phyloP scores from a whole-genome alignment of 2,329 filamentous ascomycete species.

The Calonectria honghensis region DNA sequence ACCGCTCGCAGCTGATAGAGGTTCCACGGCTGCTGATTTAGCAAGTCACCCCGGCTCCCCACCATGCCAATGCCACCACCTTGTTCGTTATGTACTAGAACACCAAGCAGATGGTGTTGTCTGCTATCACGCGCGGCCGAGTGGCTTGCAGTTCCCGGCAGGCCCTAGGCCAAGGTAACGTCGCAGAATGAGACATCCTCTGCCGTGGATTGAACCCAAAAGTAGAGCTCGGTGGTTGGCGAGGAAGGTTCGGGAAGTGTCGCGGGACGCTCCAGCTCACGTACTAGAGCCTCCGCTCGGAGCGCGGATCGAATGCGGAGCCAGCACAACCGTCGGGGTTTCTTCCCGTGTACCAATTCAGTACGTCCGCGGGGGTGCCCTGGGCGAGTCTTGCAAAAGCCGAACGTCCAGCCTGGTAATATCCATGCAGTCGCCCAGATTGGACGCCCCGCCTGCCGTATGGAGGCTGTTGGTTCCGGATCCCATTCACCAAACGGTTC shows the following conservation, averaged over 20 bases:
- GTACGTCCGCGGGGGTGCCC: slow-evolving; percentile 6
- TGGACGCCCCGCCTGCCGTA: slow-evolving; percentile 27
- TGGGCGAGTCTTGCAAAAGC: slow-evolving; percentile 3
- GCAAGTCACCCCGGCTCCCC: slow-evolving; percentile 34
- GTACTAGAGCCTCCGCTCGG: slow-evolving; percentile 22
- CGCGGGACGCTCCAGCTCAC: slow-evolving; percentile 39
- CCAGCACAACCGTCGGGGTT: slow-evolving; percentile 30
- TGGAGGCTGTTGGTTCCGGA: slow-evolving; percentile 11
- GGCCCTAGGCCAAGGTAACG: slow-evolving; percentile 24
- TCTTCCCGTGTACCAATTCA: slow-evolving; percentile 3
- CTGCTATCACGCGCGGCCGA: slow-evolving; percentile 26
- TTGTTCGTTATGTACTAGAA: slow-evolving; percentile 21
- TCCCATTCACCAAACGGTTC: slow-evolving; percentile 7
- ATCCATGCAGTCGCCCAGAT: slow-evolving; percentile 15
- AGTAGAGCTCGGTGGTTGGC: slow-evolving; percentile 30
- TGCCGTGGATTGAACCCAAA: slow-evolving; percentile 22
- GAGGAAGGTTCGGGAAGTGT: slow-evolving; percentile 35
- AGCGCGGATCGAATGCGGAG: slow-evolving; percentile 35
- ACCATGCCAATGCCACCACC: slow-evolving; percentile 34
- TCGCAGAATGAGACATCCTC: slow-evolving; percentile 30
- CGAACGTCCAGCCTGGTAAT: slow-evolving; percentile 22
- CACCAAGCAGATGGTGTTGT: slow-evolving; percentile 16
- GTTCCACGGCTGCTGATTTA: slow-evolving; percentile 25
- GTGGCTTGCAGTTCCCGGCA: slow-evolving; percentile 17
- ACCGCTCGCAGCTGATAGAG: slow-evolving; percentile 31